Percentiles rank a stretch among this genome's conserved stretches.
Evolutionary conservation across 2,329 filamentous ascomycete species (phyloP).

Genomic region (Didymella sp.): DNA sequence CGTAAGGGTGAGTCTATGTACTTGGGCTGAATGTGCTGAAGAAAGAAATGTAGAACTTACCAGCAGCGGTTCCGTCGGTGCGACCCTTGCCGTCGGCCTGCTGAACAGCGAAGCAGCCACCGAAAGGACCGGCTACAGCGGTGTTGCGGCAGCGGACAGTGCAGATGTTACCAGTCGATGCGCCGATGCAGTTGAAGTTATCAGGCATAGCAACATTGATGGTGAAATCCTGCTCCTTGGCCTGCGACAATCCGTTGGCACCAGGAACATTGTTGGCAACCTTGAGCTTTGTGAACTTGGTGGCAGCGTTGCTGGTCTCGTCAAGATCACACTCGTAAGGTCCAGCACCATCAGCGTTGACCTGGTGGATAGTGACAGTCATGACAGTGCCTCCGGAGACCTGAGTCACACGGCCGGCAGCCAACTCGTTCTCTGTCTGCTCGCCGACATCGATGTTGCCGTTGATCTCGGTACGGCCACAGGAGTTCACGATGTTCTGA

Average conservation of each 20-base stretch:
- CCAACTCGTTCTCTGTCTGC: slow-evolving; percentile 48
- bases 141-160: slow-evolving; percentile 68
- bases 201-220: slow-evolving; percentile 65
- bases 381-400: slow-evolving; percentile 38
- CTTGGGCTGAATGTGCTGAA: slow-evolving; percentile 16
- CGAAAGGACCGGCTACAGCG: slow-evolving; percentile 68
- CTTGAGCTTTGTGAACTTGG: slow-evolving; percentile 57
- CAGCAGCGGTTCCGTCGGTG: slow-evolving; percentile 30
- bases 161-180: slow-evolving; percentile 66
- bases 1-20: slow-evolving; percentile 31
- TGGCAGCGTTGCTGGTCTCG: slow-evolving; percentile 58
- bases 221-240: slow-evolving; percentile 63
- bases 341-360: slow-evolving; percentile 71
- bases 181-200: slow-evolving; percentile 61
- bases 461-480: slow-evolving; percentile 46
- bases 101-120: slow-evolving; percentile 66
- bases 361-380: slow-evolving; percentile 58
- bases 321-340: slow-evolving; percentile 71
- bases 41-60: slow-evolving; percentile 29
- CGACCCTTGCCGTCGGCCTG: slow-evolving; percentile 56
- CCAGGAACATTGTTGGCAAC: slow-evolving; percentile 68
- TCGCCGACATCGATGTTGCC: slow-evolving; percentile 51
- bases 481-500: slow-evolving; percentile 49
- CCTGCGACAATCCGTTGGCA: slow-evolving; percentile 64
- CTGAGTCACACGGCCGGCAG: slow-evolving; percentile 39